Evolutionary conservation across 1,139 yeast species (phyloP), one percentile per base, ranked within the genome.

Genomic region (Magnusiomyces paraingens): DNA sequence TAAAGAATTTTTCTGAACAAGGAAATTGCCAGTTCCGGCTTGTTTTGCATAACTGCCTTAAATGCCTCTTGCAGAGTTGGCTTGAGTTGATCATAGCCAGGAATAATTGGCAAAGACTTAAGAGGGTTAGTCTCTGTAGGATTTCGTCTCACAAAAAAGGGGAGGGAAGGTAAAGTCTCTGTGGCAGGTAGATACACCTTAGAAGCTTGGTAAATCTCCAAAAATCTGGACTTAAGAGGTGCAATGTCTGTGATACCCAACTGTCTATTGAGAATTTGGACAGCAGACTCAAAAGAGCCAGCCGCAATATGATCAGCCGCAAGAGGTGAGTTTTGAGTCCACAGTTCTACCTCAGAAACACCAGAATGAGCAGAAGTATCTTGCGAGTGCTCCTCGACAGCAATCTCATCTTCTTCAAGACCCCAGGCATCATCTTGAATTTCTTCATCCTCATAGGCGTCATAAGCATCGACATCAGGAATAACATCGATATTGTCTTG

Each of bases 251-350:
- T 83, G 52, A 88, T 80, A 62, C 98, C 99, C 52, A 86, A 77
- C 71, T 94, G 99, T 65, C 94, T 86, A 72, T 86, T 82, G 65
- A 94, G 79, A 66, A 94, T 79, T 62, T 89, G 93, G 41, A 97
- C 94, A 47, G 99, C 99, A 58, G 93, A 88, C 60, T 91, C 98
- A 68, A 91, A 90, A 4, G 95, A 88, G 62, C 99, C 99, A 1
- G 97, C 91, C 1, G 99, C 97, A 65, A 86, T 90, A 64, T 89
- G 89, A 41, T 88, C 90, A 41, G 96, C 98, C 3, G 98, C 90
- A 52, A 93, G 79, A 59, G 86, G 87, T 15, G 97, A 88, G 71
- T 86, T 88, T 61, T 93, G 85, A 44, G 87, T 79, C 99, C 99
- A 94, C 60, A 73, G 71, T 3, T 85, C 85, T 43, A 84, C 70